These are phyloP conservation scores for Globomyces sp. DNA, from an alignment of 371 early-diverging fungal species.

Conservation along the genomic window DNA sequence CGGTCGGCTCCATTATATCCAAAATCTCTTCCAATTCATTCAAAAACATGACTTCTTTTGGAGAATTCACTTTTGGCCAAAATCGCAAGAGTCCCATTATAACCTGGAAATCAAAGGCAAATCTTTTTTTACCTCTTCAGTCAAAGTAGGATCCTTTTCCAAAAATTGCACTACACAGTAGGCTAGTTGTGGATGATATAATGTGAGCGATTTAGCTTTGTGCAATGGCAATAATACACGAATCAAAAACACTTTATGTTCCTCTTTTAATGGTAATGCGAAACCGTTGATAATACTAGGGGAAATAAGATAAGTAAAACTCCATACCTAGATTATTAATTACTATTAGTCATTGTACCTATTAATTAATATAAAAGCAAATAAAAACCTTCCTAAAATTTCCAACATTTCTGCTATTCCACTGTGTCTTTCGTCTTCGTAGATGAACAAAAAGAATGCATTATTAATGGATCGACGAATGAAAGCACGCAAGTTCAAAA, in stretches of 20 bases:
- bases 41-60: conserved; percentile 97
- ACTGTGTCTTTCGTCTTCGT: conserved; percentile 93
- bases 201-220: conserved; percentile 81
- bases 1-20: conserved; percentile 84
- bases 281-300: conserved; percentile 96
- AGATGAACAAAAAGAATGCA: conserved; percentile 94
- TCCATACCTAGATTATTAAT: background rate
- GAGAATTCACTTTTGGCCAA: conserved; percentile 98
- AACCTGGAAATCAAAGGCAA: conserved; percentile 51
- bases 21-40: conserved; percentile 96
- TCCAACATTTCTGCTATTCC: conserved; percentile 97
- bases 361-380: background rate
- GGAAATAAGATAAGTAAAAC: background rate
- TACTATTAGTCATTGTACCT: too few relatives aligned
- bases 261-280: conserved; percentile 94
- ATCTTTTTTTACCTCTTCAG: conserved; percentile 65
- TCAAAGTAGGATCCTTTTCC: conserved; percentile 92
- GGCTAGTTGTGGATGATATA: conserved; percentile 94
- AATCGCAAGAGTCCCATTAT: conserved; percentile 80
- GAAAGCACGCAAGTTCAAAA: conserved; percentile 90
- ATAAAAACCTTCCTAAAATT: conserved; percentile 81
- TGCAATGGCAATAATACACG: conserved; percentile 92
- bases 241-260: conserved; percentile 91
- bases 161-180: conserved; percentile 97
- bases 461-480: conserved; percentile 95